These are phyloP conservation scores for Russula abietina DNA, from an alignment of 768 basidiomycete genomes.

Conservation along the genomic window DNA sequence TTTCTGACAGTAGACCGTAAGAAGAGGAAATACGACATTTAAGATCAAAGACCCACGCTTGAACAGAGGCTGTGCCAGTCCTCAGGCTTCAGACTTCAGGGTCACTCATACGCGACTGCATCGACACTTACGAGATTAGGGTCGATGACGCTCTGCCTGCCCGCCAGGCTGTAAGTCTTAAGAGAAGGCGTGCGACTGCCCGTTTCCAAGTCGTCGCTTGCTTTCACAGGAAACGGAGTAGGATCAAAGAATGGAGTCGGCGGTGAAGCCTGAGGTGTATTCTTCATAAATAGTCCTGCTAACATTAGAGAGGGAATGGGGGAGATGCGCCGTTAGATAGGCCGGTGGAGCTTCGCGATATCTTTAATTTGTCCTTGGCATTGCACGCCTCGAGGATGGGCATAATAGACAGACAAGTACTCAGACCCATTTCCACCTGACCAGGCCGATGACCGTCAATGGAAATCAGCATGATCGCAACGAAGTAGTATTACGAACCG, in stretches of 20 bases:
- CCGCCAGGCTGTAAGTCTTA: not conserved
- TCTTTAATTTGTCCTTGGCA: slow-evolving; percentile 58
- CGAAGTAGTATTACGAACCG: slow-evolving; percentile 12
- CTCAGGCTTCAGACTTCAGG: too few species aligned
- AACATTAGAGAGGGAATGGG: slow-evolving; percentile 49
- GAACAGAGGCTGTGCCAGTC: slow-evolving; percentile 15
- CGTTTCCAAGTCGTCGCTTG: slow-evolving; percentile 5
- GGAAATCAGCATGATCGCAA: not conserved
- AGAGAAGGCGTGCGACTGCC: not conserved
- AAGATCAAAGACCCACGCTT: slow-evolving; percentile 12
- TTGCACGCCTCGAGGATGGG: slow-evolving; percentile 53
- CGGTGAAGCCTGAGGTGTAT: slow-evolving; percentile 25
- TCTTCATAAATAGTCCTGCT: slow-evolving; percentile 45
- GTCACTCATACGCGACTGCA: not conserved
- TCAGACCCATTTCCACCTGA: slow-evolving; percentile 48
- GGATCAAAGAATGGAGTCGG: not conserved
- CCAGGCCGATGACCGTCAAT: slow-evolving; percentile 13
- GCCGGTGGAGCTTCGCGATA: slow-evolving; percentile 47
- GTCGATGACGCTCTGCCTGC: slow-evolving; percentile 14
- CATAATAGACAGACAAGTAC: slow-evolving; percentile 55
- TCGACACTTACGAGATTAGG: slow-evolving; percentile 38
- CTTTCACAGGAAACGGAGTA: slow-evolving; percentile 5
- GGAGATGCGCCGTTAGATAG: slow-evolving; percentile 39
- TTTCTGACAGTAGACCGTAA: slow-evolving; percentile 42
- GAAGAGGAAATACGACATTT: slow-evolving; percentile 11